A percentile compares a stretch with the other conserved stretches of the same genome.
These are phyloP conservation scores for Gastrolobium bilobum DNA, from an alignment of 306 rosid species.

Conservation along the genomic window DNA sequence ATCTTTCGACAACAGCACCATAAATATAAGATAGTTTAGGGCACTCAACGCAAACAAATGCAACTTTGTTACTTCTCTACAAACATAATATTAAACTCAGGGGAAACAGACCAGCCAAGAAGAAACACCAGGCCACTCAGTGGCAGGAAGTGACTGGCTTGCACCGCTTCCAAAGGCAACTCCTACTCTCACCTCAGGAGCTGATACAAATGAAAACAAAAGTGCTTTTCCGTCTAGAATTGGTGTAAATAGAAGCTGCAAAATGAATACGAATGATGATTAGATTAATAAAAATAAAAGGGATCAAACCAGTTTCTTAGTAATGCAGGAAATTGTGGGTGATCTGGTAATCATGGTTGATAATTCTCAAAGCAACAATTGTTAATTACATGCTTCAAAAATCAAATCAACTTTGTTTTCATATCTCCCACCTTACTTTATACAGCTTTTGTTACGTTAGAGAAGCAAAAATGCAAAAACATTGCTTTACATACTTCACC, in stretches of 20 bases:
- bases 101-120: conserved; percentile 83
- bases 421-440: conserved; percentile 21
- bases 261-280: conserved; percentile 49
- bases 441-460: conserved; percentile 5
- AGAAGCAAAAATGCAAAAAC: conserved; percentile 37
- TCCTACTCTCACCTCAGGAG: conserved; percentile 94
- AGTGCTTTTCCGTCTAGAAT: conserved; percentile 85
- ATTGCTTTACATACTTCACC: conserved; percentile 83
- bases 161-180: conserved; percentile 98
- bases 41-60: conserved; percentile 14
- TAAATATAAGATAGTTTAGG: not conserved
- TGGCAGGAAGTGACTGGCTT: conserved; percentile 95
- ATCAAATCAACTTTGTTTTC: conserved; percentile 34
- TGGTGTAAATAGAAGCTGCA: conserved; percentile 83
- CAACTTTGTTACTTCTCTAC: conserved; percentile 26
- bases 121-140: conserved; percentile 94
- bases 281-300: conserved; percentile 27
- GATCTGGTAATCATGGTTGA: conserved; percentile 10
- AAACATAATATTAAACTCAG: not conserved
- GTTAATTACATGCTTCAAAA: conserved; percentile 28
- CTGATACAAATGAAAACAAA: conserved; percentile 80
- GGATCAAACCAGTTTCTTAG: conserved; percentile 24
- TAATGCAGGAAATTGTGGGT: conserved; percentile 2
- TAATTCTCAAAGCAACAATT: conserved; percentile 8
- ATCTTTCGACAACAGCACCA: conserved; percentile 10